Percentiles rank a stretch among this genome's conserved stretches.
phyloP scores from a whole-genome alignment of 495 filamentous ascomycete species.

The Trichoderma orchidacearum region DNA sequence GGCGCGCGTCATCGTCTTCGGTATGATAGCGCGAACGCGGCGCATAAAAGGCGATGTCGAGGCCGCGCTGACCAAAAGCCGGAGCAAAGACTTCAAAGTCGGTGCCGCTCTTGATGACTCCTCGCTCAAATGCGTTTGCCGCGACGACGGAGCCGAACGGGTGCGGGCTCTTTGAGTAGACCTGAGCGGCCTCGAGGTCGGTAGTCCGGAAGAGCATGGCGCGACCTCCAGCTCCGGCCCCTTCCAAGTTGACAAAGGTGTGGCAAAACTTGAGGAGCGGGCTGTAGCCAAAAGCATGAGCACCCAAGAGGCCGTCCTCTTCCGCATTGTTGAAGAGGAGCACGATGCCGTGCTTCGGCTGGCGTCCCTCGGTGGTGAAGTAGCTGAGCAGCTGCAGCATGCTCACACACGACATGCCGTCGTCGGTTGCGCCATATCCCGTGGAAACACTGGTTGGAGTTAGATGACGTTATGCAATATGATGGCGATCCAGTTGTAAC shows the following conservation, averaged over 20 bases:
- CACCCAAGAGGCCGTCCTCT: constrained; percentile 86
- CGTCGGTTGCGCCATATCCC: constrained; percentile 81
- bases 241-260: constrained; percentile 88
- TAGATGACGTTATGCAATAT: constrained; percentile 4
- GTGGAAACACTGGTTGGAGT: constrained; percentile 85
- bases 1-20: constrained; percentile 68
- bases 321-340: constrained; percentile 90
- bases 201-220: constrained; percentile 78
- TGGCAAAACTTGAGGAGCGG: constrained; percentile 64
- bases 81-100: constrained; percentile 80
- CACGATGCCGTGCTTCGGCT: constrained; percentile 67
- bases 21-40: constrained; percentile 87
- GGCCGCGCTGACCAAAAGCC: constrained; percentile 68
- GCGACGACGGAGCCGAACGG: constrained; percentile 76
- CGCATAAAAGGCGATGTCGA: constrained; percentile 83
- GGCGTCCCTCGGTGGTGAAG: constrained; percentile 65
- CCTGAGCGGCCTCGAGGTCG: constrained; percentile 72
- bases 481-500: not conserved
- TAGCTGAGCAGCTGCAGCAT: constrained; percentile 79
- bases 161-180: constrained; percentile 54
- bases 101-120: constrained; percentile 69
- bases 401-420: constrained; percentile 79
- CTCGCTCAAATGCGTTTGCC: constrained; percentile 69
- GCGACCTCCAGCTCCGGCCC: constrained; percentile 83
- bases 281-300: constrained; percentile 70